These are phyloP conservation scores for Ganoderma leucocontextum DNA, from an alignment of 1,284 basidiomycete species.

Conservation along the genomic window DNA sequence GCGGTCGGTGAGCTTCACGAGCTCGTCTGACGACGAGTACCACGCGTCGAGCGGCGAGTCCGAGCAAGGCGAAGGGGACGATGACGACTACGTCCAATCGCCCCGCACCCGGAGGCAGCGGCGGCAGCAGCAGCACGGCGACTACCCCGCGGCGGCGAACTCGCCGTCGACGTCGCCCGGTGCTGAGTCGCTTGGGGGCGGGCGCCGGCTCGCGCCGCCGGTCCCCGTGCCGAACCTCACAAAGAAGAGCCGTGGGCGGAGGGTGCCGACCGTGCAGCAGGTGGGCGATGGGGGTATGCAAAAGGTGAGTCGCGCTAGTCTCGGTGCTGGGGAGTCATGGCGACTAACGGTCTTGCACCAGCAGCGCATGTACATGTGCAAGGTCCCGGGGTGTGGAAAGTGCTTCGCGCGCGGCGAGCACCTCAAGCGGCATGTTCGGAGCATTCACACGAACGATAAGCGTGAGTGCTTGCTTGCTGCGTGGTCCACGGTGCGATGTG, in stretches of 20 bases:
- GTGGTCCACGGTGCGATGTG: constrained; percentile 16
- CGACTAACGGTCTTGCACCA: constrained; percentile 26
- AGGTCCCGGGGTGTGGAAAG: constrained; percentile 80
- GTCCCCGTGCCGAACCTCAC: constrained; percentile 76
- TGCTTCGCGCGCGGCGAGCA: constrained; percentile 83
- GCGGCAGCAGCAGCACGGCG: constrained; percentile 33
- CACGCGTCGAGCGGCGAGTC: constrained; percentile 37
- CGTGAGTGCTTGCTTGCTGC: constrained; percentile 55
- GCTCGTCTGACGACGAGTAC: constrained; percentile 29
- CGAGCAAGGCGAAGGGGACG: constrained; percentile 39
- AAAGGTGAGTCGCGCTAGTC: constrained; percentile 36
- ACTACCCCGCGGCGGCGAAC: constrained; percentile 22
- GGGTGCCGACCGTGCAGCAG: constrained; percentile 66
- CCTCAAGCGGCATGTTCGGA: constrained; percentile 79
- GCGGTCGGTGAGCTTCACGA: constrained; percentile 37
- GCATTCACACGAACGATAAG: constrained; percentile 85
- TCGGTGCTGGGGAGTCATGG: neutral
- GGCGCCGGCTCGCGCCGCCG: constrained; percentile 54
- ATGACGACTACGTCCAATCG: constrained; percentile 44
- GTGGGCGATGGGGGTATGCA: constrained; percentile 47
- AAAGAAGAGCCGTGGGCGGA: constrained; percentile 75
- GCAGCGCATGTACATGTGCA: constrained; percentile 71
- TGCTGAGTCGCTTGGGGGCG: constrained; percentile 22
- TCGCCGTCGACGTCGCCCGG: constrained; percentile 26
- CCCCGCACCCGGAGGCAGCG: constrained; percentile 40